Evolutionary conservation across 495 filamentous ascomycete species (phyloP).

Genomic region (Trichoderma erinaceum): DNA sequence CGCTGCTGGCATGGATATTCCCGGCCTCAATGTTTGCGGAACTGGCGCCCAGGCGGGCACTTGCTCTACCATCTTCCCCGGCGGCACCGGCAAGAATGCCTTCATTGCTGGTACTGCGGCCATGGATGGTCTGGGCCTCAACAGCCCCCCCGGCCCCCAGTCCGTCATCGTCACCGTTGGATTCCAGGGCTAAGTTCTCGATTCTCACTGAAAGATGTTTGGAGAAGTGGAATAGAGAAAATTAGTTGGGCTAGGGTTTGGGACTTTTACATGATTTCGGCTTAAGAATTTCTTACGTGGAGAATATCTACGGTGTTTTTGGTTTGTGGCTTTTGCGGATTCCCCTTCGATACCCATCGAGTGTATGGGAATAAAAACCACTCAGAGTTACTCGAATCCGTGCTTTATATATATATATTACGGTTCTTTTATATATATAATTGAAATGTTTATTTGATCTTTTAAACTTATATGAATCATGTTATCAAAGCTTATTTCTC

Average conservation of each 20-base stretch:
- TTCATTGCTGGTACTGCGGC: slow-evolving; percentile 34
- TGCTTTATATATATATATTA: slow-evolving; percentile 12
- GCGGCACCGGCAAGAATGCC: slow-evolving; percentile 30
- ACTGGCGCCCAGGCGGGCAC: slow-evolving; percentile 17
- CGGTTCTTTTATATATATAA: slow-evolving; percentile 13
- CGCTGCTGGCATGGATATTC: slow-evolving; percentile 26
- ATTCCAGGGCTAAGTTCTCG: slow-evolving; percentile 20
- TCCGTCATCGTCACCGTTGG: slow-evolving; percentile 25
- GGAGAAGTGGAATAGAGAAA: background rate
- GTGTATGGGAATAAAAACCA: background rate
- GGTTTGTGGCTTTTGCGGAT: slow-evolving; percentile 12
- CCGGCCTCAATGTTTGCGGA: slow-evolving; percentile 29
- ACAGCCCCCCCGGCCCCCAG: slow-evolving; percentile 22
- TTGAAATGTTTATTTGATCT: slow-evolving; percentile 3
- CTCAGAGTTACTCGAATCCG: background rate
- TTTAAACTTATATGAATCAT: background rate
- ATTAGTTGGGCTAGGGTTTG: background rate
- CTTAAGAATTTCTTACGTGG: background rate
- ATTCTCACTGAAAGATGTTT: background rate
- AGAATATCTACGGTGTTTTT: slow-evolving; percentile 13
- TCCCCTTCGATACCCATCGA: background rate
- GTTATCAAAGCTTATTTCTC: background rate
- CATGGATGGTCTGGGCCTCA: slow-evolving; percentile 32
- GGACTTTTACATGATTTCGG: background rate
- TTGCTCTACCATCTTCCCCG: slow-evolving; percentile 31